Base-by-base conservation (phyloP, 2,329 filamentous ascomycete genomes). In the Pyricularia sp. region DNA sequence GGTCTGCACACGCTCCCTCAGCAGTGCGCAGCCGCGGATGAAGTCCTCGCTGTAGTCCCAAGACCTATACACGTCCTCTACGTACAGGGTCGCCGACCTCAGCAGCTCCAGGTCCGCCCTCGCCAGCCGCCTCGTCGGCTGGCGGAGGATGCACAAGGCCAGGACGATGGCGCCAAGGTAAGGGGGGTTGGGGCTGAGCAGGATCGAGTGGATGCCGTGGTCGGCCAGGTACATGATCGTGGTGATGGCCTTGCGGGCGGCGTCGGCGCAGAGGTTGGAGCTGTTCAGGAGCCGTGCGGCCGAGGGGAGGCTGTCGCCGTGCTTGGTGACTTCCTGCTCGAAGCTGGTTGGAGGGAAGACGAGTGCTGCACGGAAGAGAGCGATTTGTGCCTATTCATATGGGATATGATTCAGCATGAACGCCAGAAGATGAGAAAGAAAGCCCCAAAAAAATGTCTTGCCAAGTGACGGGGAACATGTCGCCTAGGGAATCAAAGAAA, bases 61-160 rank as follows among this genome's bases (percentile, higher is more conserved):
- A 30, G 23, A 28, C 25, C 7, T 7, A 10, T 64, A 73, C 64
- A 68, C 69, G 63, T 73, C 71, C 61, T 73, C 73, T 14, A 70
- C 70, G 33, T 71, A 71, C 59, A 70, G 69, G 1, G 72, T 71
- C 20, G 72, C 71, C 11, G 69, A 65, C 17, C 66, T 65, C 23
- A 74, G 36, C 0, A 74, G 69, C 70, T 72, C 71, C 17, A 73
- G 64, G 28, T 73, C 73, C 23, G 73, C 68, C 25, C 73, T 68
- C 5, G 72, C 73, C 55, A 74, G 70, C 12, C 71, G 68, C 4
- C 68, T 68, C 11, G 69, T 50, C 0, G 72, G 73, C 25, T 72
- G 68, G 6, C 70, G 70, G 3, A 74, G 66, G 26, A 74, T 71
- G 33, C 69, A 64, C 10, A 74, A 68, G 0, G 72, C 72, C 17